Evolutionary conservation across 2,329 filamentous ascomycete species (phyloP).

Genomic region (Pseudogymnoascus sp.): DNA sequence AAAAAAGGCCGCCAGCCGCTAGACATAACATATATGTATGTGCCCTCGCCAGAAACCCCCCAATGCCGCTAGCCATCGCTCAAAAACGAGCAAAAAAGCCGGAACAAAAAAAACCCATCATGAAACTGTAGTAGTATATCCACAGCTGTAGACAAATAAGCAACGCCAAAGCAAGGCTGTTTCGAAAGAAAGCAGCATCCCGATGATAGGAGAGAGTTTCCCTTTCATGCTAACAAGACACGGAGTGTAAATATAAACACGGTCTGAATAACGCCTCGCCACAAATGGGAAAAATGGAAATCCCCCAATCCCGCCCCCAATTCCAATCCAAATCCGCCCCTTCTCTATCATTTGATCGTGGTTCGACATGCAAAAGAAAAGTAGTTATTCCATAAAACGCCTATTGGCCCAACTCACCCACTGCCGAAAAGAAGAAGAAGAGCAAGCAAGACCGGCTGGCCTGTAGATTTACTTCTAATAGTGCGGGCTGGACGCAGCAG

Average conservation of each 20-base stretch:
- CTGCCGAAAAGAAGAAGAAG: background rate
- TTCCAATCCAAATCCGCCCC: background rate
- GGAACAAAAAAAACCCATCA: background rate
- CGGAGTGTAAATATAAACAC: background rate
- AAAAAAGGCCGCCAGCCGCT: background rate
- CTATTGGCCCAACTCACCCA: background rate
- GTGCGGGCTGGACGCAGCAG: background rate
- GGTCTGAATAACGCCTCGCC: background rate
- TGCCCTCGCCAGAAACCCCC: background rate
- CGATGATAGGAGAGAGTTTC: background rate
- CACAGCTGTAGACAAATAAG: background rate
- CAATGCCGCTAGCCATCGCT: background rate
- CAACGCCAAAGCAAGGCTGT: background rate
- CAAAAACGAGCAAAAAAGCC: background rate
- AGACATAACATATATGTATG: background rate
- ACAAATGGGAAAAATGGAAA: background rate
- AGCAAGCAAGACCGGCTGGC: background rate
- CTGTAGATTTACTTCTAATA: background rate
- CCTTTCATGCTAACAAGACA: background rate
- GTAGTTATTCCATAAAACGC: background rate
- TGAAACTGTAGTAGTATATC: background rate
- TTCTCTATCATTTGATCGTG: conserved; percentile 5
- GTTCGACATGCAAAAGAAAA: conserved; percentile 2
- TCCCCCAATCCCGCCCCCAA: background rate
- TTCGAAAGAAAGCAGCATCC: background rate